phyloP scores from a whole-genome alignment of 1,139 yeast genomes.

The Barnettozyma hawaiiensis region DNA sequence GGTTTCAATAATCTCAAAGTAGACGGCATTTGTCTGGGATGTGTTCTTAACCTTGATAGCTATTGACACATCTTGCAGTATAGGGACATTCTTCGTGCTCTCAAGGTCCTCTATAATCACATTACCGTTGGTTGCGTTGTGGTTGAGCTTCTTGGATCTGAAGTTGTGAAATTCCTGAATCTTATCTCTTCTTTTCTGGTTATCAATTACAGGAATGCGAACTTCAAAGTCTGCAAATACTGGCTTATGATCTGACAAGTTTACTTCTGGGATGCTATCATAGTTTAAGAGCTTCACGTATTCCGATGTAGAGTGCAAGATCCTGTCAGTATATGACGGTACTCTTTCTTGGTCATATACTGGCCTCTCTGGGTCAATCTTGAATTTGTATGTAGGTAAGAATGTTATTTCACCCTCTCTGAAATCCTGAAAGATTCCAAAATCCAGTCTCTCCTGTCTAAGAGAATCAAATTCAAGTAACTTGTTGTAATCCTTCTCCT shows the following conservation, averaged over 20 bases:
- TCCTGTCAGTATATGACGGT: slow-evolving; percentile 81
- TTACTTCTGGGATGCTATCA: slow-evolving; percentile 32
- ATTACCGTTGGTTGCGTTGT: slow-evolving; percentile 29
- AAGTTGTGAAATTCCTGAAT: slow-evolving; percentile 34
- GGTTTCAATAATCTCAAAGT: slow-evolving; percentile 2
- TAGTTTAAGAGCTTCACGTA: slow-evolving; percentile 28
- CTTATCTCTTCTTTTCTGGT: slow-evolving; percentile 30
- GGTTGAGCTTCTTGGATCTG: slow-evolving; percentile 37
- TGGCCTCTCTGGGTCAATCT: slow-evolving; percentile 25
- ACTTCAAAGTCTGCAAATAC: slow-evolving; percentile 51
- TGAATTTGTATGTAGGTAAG: slow-evolving; percentile 66
- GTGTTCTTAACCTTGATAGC: slow-evolving; percentile 22
- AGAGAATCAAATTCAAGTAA: slow-evolving; percentile 55
- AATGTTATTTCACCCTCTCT: slow-evolving; percentile 60
- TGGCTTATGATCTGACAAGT: slow-evolving; percentile 72
- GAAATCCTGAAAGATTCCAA: slow-evolving; percentile 39
- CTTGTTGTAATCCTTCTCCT: slow-evolving; percentile 38
- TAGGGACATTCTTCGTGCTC: slow-evolving; percentile 10
- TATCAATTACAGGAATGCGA: slow-evolving; percentile 44
- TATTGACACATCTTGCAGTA: slow-evolving; percentile 17
- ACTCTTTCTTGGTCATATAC: slow-evolving; percentile 53
- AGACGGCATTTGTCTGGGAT: slow-evolving; percentile 4
- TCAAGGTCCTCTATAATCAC: slow-evolving; percentile 26
- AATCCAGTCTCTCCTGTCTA: slow-evolving; percentile 16
- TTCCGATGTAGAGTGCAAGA: slow-evolving; percentile 31